Conservation (phyloP, 2,329 filamentous ascomycete species). For the Nigrospora osmanthi region DNA sequence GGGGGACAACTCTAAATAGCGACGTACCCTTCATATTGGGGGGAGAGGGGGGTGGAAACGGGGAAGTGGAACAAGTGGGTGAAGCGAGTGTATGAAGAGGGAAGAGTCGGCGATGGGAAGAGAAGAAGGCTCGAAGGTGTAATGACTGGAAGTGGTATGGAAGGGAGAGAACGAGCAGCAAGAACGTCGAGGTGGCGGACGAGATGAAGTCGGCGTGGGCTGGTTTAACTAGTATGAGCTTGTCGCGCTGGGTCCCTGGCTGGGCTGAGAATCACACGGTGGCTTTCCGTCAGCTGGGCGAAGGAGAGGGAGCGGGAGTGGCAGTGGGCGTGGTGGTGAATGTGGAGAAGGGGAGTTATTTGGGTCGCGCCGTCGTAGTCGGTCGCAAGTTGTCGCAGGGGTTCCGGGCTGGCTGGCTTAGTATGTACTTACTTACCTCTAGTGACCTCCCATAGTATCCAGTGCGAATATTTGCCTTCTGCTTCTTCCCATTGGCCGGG, state of each 20-base stretch:
- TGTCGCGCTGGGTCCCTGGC: too few relatives aligned
- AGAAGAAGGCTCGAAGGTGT: background rate
- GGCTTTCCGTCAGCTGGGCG: conserved; percentile 1
- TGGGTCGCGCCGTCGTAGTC: too few relatives aligned
- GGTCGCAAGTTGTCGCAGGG: too few relatives aligned
- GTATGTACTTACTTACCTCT: too few relatives aligned
- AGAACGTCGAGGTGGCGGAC: too few relatives aligned
- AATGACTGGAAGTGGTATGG: background rate
- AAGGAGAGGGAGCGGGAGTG: background rate
- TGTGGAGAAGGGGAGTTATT: background rate
- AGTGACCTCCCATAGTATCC: too few relatives aligned
- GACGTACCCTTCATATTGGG: conserved; percentile 32
- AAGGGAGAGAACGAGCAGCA: conserved; percentile 5
- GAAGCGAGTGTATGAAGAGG: conserved; percentile 1
- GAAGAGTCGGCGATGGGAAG: background rate
- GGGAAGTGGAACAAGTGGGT: background rate
- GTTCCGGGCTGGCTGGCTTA: too few relatives aligned
- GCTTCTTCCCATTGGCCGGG: too few relatives aligned
- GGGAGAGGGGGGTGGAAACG: conserved; percentile 1
- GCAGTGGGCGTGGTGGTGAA: background rate
- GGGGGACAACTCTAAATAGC: background rate
- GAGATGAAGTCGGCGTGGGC: too few relatives aligned
- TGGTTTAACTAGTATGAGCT: too few relatives aligned
- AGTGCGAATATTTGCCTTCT: too few relatives aligned
- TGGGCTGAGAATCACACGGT: conserved; percentile 1